Evolutionary conservation across 2,329 filamentous ascomycete genomes (phyloP).

Genomic region (Aspergillus sp.): DNA sequence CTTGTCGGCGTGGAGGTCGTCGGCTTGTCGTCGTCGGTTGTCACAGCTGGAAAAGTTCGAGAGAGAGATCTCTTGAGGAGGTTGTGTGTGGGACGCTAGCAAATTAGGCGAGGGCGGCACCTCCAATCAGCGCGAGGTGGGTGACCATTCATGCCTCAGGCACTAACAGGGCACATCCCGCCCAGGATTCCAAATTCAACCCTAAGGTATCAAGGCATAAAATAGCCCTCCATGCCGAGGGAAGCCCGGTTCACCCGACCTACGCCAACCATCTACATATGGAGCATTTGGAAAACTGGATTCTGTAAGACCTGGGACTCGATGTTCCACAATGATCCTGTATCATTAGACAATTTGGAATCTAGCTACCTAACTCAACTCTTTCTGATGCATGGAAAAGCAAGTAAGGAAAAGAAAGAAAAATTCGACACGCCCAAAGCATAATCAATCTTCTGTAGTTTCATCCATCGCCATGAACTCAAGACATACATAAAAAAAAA

Average conservation of each 20-base stretch:
- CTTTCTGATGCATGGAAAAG: not conserved
- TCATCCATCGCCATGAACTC: not conserved
- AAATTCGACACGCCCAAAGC: not conserved
- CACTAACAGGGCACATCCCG: not conserved
- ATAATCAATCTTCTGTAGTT: constrained; percentile 5
- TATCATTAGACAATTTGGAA: not conserved
- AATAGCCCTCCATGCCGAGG: not conserved
- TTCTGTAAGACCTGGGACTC: not conserved
- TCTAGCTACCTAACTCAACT: not conserved
- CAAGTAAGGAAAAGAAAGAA: not conserved
- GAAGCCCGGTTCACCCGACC: no score
- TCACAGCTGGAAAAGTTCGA: constrained; percentile 40
- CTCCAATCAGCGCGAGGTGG: constrained; percentile 23
- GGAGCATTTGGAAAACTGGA: not conserved
- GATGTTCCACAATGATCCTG: not conserved
- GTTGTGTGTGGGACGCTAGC: constrained; percentile 47
- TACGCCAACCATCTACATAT: no score
- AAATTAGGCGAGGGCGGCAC: constrained; percentile 38
- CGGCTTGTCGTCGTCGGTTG: constrained; percentile 41
- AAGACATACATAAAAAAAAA: not conserved
- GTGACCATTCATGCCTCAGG: constrained; percentile 13
- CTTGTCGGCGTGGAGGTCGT: constrained; percentile 47
- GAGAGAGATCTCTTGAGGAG: constrained; percentile 29
- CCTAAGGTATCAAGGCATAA: constrained; percentile 16
- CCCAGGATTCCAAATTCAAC: not conserved